Base-by-base conservation (phyloP, 2,329 filamentous ascomycete genomes). In the Bertia moriformis region DNA sequence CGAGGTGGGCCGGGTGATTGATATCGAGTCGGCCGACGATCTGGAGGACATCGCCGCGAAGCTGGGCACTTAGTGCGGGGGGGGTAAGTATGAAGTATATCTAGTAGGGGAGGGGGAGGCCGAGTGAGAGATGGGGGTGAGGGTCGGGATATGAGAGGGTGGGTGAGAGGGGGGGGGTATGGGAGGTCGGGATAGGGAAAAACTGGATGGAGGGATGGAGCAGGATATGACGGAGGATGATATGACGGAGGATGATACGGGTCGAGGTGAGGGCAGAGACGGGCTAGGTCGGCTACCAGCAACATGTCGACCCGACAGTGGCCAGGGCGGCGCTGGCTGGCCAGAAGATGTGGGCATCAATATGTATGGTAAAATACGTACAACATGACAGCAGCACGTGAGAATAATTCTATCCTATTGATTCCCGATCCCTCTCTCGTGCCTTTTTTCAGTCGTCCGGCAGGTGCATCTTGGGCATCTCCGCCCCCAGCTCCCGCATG, bases 1-100 rank as follows among this genome's bases (percentile, higher is more conserved):
- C 42, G 87, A 95, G 63, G 88, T 87, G n/a, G 80, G 82, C 40
- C 76, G 74, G 48, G 80, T 96, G 18, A 73, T 98, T 44, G 89
- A 96, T 58, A 76, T 96, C 38, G 76, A 83, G 48, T 78, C 73
- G 15, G 71, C 73, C 3, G 86, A 93, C 40, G 89, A 95, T 40
- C 55, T 96, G 48, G 77, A 83, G 46, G 78, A 81, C n/a, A 77
- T 96, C 45, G 83, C 88, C n/a, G n/a, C n/a, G n/a, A n/a, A n/a
- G n/a, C n/a, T 41, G 64, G 71, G 46, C 81, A 74, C 61, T 58
- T 12, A 12, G 12, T 77, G 38, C 56, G 52, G 2, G 24, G n/a
- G 12, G n/a, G 12, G 12, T 29, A 12, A 29, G n/a, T n/a, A n/a
- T n/a, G n/a, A n/a, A n/a, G n/a, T n/a, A n/a, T n/a, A n/a, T n/a